Evolutionary conservation across 1,139 yeast genomes (phyloP).

Genomic region (Pichia sp.): DNA sequence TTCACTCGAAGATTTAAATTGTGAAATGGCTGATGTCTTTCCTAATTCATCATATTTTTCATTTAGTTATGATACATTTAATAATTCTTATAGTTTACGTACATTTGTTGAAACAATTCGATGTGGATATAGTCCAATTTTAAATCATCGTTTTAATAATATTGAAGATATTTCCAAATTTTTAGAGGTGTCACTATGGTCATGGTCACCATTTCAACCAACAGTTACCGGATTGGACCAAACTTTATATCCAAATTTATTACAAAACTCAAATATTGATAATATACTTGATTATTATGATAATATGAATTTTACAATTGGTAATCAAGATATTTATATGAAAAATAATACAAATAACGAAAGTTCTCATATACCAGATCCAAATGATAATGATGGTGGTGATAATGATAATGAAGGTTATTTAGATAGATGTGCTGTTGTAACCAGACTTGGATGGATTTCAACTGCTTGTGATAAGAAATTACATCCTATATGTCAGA

Average conservation of each 20-base stretch:
- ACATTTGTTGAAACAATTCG: slow-evolving; percentile 35
- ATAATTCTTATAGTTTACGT: slow-evolving; percentile 31
- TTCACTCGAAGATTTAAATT: background rate
- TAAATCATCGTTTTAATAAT: slow-evolving; percentile 36
- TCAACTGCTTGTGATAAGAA: slow-evolving; percentile 46
- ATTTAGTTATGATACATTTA: slow-evolving; percentile 27
- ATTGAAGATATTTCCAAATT: slow-evolving; percentile 27
- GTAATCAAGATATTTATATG: background rate
- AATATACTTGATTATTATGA: background rate
- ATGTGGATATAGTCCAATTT: slow-evolving; percentile 59
- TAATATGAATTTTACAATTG: background rate
- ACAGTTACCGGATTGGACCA: slow-evolving; percentile 10
- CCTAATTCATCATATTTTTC: slow-evolving; percentile 4
- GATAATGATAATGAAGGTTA: slow-evolving; percentile 12
- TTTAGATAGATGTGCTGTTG: slow-evolving; percentile 50
- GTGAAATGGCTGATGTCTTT: background rate
- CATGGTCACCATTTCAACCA: slow-evolving; percentile 64
- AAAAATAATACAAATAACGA: background rate
- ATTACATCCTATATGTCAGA: slow-evolving; percentile 53
- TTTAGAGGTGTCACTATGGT: slow-evolving; percentile 49
- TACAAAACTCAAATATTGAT: background rate
- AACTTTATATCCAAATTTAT: background rate
- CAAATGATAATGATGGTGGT: slow-evolving; percentile 8
- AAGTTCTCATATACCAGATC: background rate
- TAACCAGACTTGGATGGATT: slow-evolving; percentile 29